Conservation (phyloP, 441 rosid species). For the Manihot esculenta region DNA sequence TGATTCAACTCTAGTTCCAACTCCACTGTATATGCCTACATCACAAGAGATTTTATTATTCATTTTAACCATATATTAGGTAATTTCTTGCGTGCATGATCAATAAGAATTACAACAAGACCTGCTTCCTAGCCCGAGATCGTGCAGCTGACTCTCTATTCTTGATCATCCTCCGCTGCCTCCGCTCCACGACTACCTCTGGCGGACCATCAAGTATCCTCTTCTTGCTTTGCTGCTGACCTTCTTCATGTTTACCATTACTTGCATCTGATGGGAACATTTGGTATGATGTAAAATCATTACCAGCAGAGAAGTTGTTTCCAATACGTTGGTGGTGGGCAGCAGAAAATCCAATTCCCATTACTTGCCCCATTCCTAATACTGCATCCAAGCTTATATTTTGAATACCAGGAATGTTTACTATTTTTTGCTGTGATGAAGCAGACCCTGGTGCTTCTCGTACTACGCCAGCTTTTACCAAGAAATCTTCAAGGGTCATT, state of each 20-base stretch:
- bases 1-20: conserved; percentile 73
- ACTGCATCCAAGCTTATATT: conserved; percentile 31
- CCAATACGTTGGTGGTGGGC: conserved; percentile 23
- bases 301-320: conserved; percentile 19
- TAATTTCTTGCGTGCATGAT: no score
- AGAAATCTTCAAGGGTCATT: conserved; percentile 90
- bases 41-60: background rate
- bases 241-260: no score
- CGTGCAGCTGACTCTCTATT: conserved; percentile 92
- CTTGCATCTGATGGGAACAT: conserved; percentile 26
- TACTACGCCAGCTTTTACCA: conserved; percentile 84
- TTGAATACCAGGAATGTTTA: conserved; percentile 14
- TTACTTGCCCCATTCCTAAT: conserved; percentile 30
- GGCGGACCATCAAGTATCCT: conserved; percentile 66
- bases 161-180: conserved; percentile 90
- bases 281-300: conserved; percentile 37
- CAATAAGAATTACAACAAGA: conserved; percentile 9
- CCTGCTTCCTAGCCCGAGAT: conserved; percentile 95
- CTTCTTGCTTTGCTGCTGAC: conserved; percentile 36
- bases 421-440: conserved; percentile 13
- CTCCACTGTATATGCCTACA: conserved; percentile 89
- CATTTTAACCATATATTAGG: no score
- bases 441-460: conserved; percentile 44
- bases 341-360: conserved; percentile 32
- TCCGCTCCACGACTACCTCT: conserved; percentile 69